Base-by-base conservation (phyloP, 345 rosid species). In the Pseudoturritis turrita region DNA sequence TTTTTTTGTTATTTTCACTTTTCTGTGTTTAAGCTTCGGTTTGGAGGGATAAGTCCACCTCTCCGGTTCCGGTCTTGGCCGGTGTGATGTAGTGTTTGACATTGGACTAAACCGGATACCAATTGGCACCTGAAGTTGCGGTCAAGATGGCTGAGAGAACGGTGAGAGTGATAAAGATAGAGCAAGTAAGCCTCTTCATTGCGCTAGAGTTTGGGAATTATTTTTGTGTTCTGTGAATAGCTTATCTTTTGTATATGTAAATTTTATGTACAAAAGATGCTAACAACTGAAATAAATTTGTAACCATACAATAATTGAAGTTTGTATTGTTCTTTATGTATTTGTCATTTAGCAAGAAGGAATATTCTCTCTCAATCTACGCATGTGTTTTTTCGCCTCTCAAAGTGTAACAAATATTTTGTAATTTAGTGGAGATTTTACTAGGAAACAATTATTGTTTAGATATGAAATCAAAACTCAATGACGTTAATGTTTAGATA, bases 51-150 rank as follows among this genome's bases (percentile, higher is more conserved):
- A 57, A 66, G 60, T 47, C 67, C 72, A 49, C 78, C 72, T 66
- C 78, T n/a, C n/a, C 78, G 18, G 72, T 19, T 47, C 67, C 72
- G 5, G 25, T 74, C 19, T 74, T 74, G 25, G 72, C 78, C 36
- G 72, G 77, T 73, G 65, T 19, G 36, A 73, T 65, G 72, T 73
- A 73, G 45, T 73, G 65, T 36, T 56, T 72, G 66, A 29, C 61
- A 19, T 50, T 29, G 35, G 67, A 26, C 36, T 37, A 44, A 28
- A 74, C 72, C 8, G 72, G 54, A 8, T 40, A 66, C 10, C 54
- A 67, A 44, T 5, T 13, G 54, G 54, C 46, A 3, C 51, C 55
- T 31, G 64, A 54, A 43, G 56, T 50, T 18, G 51, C 3, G n/a
- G 59, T 35, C 59, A 73, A 46, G 51, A 65, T 11, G 60, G 35